phyloP scores from a whole-genome alignment of 306 rosid genomes.

The Purshia tridentata region DNA sequence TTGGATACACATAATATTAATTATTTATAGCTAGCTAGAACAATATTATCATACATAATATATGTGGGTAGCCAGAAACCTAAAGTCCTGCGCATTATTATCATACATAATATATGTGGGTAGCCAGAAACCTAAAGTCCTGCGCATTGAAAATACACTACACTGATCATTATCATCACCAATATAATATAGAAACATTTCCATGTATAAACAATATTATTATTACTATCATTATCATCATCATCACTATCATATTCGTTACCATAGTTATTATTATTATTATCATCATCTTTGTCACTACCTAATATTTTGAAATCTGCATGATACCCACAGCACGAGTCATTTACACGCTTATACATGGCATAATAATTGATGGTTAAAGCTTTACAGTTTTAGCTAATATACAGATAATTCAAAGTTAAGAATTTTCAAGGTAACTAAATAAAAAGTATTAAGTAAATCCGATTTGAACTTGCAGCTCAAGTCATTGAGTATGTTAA shows the following conservation, averaged over 20 bases:
- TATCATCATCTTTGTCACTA: not conserved
- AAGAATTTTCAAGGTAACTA: too few relatives aligned
- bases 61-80: not conserved
- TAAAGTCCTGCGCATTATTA: too few relatives aligned
- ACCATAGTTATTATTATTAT: not conserved
- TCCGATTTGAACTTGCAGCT: too few relatives aligned
- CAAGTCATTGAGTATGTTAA: not conserved
- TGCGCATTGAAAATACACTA: not conserved
- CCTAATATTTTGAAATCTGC: constrained; percentile 7
- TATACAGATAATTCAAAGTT: too few relatives aligned
- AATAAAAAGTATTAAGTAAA: too few relatives aligned
- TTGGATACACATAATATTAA: too few relatives aligned
- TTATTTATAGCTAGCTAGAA: not conserved
- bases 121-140: not conserved
- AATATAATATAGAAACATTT: constrained; percentile 2
- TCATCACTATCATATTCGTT: not conserved
- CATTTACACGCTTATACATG: not conserved
- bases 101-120: not conserved
- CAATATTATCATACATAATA: not conserved
- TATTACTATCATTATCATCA: constrained; percentile 6
- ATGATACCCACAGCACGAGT: too few relatives aligned
- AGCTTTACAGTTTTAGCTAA: too few relatives aligned
- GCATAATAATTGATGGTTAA: not conserved
- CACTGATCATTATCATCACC: constrained; percentile 2
- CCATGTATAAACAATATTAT: not conserved